A percentile compares a stretch with the other conserved stretches of the same genome.
Evolutionary conservation across 768 basidiomycete genomes (phyloP).

Genomic region (Psilocybe tampanensis): DNA sequence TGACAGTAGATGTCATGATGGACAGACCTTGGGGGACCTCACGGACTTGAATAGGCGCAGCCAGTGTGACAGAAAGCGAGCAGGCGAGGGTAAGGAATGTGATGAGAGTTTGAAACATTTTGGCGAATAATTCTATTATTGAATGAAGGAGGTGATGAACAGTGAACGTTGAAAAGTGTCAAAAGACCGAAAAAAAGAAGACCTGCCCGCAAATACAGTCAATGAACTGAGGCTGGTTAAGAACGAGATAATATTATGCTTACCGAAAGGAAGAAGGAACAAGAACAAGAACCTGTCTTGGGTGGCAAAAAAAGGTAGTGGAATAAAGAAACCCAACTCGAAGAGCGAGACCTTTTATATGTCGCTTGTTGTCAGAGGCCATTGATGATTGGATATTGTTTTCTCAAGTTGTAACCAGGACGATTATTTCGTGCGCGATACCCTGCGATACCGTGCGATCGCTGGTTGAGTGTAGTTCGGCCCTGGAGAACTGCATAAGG

Average conservation of each 20-base stretch:
- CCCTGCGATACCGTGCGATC: too few species aligned
- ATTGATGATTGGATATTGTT: conserved; percentile 5
- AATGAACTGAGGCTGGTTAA: neutral
- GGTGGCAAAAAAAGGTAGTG: conserved; percentile 39
- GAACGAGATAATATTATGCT: conserved; percentile 11
- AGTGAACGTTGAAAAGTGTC: conserved; percentile 16
- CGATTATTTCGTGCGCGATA: conserved; percentile 15
- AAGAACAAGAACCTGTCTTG: conserved; percentile 58
- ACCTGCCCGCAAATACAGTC: conserved; percentile 26
- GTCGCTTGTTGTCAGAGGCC: neutral
- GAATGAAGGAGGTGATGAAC: conserved; percentile 12
- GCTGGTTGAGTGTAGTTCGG: conserved; percentile 1
- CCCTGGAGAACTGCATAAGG: neutral
- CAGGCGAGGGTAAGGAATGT: conserved; percentile 35
- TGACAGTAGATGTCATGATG: conserved; percentile 6
- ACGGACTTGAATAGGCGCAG: conserved; percentile 47
- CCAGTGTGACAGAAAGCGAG: conserved; percentile 27
- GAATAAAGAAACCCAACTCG: conserved; percentile 22
- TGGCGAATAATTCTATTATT: conserved; percentile 17
- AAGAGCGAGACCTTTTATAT: conserved; percentile 15
- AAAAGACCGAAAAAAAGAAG: conserved; percentile 23
- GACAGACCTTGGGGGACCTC: conserved; percentile 65
- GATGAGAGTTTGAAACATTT: conserved; percentile 25
- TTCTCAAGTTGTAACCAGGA: conserved; percentile 18
- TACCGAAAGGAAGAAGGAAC: conserved; percentile 29